Base-by-base conservation (phyloP, 202 grass and related monocot genomes). In the Schoenoplectus triqueter region DNA sequence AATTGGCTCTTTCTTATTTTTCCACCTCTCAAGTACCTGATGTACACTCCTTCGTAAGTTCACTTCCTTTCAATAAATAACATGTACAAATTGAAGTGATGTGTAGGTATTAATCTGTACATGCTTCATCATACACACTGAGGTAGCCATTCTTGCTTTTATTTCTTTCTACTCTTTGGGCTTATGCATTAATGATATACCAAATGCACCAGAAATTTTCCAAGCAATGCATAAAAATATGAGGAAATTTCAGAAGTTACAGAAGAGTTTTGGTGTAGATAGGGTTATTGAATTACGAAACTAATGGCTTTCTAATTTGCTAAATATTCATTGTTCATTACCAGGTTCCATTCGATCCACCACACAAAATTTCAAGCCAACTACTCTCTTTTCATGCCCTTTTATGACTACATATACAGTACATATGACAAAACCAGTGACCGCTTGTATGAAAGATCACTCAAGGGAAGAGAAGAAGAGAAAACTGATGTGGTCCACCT, bases 351-450 rank as follows among this genome's bases (percentile, higher is more conserved):
- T 74, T 94, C 95, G 11, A 88, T 97, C 69, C 95, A 94, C 82
- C 95, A 97, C 75, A 97, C 95, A 11, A 89, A 90, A 83, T 94
- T 94, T 82, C 83, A 92, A 61, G 92, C 89, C 2, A 97, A 97
- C 85, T 97, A 94, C 89, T 97, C 92, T 1, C 79, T 97, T 5
- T 97, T 97, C 91, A 91, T 97, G 92, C 92, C 95, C 0, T 62
- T 94, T 9, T 97, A 97, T 8, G 95, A 97, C 86, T 88, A 93
- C 89, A 8, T 97, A 1, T 94, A 94, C 73, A 88, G 85, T 3
- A 97, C 95, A 1, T 41, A 80, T 40, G 95, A 95, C 82, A 92
- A 90, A 85, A 91, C 88, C 8, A 92, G 88, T 9, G 92, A 97
- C 41, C 85, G 91, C 21, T 82, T 91, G 6, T 93, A 97, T 67